These are phyloP conservation scores for Hymenoscyphus albidus DNA, from an alignment of 2,329 filamentous ascomycete species.

Conservation along the genomic window DNA sequence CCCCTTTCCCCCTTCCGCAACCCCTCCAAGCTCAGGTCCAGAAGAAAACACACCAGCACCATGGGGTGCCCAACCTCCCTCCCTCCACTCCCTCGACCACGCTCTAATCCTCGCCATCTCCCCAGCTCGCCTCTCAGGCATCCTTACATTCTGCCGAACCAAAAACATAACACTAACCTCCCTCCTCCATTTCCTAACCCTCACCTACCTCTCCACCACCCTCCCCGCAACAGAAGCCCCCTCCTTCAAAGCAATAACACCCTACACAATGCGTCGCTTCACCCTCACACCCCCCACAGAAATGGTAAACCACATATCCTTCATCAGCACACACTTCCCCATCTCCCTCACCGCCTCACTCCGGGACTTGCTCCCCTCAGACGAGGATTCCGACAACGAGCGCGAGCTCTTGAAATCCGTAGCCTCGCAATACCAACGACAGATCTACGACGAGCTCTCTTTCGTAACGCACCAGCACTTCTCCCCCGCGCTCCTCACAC, in stretches of 20 bases:
- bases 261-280: slow-evolving; percentile 25
- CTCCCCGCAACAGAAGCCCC: neutral
- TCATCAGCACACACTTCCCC: slow-evolving; percentile 13
- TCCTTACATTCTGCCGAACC: slow-evolving; percentile 12
- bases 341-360: slow-evolving; percentile 2
- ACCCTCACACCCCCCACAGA: slow-evolving; percentile 16
- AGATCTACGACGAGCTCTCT: slow-evolving; percentile 17
- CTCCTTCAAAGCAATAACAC: slow-evolving; percentile 15
- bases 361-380: neutral
- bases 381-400: slow-evolving; percentile 9
- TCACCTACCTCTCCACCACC: slow-evolving; percentile 17
- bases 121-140: neutral
- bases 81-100: neutral
- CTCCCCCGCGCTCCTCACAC: neutral
- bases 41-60: neutral
- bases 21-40: neutral
- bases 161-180: slow-evolving; percentile 23
- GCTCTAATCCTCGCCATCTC: slow-evolving; percentile 15
- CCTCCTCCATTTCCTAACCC: slow-evolving; percentile 23
- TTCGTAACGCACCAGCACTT: slow-evolving; percentile 5
- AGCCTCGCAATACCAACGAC: slow-evolving; percentile 8
- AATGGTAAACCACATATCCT: slow-evolving; percentile 26
- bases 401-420: slow-evolving; percentile 10
- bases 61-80: slow-evolving; percentile 10
- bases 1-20: neutral